A percentile compares a stretch with the other conserved stretches of the same genome.
These are phyloP conservation scores for Verbascum thapsus DNA, from an alignment of 257 asterid genomes.

Conservation along the genomic window DNA sequence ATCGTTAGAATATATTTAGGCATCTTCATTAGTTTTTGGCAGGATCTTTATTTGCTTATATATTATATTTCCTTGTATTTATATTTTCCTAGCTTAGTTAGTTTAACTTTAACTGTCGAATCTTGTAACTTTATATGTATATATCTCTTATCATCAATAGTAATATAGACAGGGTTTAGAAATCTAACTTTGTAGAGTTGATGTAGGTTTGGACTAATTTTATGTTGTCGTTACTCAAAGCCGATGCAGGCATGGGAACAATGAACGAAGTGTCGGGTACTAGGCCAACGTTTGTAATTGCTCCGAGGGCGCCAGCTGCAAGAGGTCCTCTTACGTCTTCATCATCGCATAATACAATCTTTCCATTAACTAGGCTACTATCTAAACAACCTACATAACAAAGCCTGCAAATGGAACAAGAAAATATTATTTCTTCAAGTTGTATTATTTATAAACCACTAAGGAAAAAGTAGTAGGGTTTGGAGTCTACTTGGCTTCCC, in stretches of 20 bases:
- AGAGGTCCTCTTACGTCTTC: not conserved
- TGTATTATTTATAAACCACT: not conserved
- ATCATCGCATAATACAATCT: conserved; percentile 36
- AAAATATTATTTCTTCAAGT: not conserved
- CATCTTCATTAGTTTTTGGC: too few relatives aligned
- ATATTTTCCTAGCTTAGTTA: too few relatives aligned
- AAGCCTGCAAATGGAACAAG: conserved; percentile 23
- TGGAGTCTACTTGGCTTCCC: conserved; percentile 25
- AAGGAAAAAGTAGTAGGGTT: not conserved
- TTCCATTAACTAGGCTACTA: conserved; percentile 35
- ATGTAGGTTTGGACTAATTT: conserved; percentile 14
- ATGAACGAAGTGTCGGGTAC: conserved; percentile 15
- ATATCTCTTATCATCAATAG: too few relatives aligned
- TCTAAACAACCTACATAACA: conserved; percentile 33
- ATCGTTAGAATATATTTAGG: too few relatives aligned
- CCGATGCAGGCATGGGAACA: conserved; percentile 32
- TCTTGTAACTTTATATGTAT: too few relatives aligned
- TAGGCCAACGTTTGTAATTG: not conserved
- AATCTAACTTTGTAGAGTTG: conserved; percentile 24
- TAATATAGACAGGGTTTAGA: too few relatives aligned
- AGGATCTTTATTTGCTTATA: too few relatives aligned
- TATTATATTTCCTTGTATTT: too few relatives aligned
- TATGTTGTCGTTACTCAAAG: conserved; percentile 11
- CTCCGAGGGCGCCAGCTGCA: conserved; percentile 32
- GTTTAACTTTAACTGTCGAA: too few relatives aligned